These are phyloP conservation scores for Elongisporangium undulatum DNA, from an alignment of 352 stramenopile genomes.

Conservation along the genomic window DNA sequence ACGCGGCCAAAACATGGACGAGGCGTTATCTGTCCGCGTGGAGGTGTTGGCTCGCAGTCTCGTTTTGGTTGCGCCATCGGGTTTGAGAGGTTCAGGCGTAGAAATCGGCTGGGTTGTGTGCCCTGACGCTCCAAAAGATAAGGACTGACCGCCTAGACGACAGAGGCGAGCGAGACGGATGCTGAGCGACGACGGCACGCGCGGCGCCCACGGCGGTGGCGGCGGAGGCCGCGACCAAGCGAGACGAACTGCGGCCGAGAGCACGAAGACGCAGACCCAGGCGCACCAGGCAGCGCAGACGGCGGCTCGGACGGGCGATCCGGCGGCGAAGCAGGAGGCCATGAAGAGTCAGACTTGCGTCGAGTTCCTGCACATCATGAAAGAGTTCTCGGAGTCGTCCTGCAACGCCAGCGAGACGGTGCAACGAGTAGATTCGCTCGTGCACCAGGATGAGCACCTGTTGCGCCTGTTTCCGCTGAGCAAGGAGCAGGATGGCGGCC, in stretches of 20 bases:
- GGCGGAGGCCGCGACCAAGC: not conserved
- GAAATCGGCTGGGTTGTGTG: not conserved
- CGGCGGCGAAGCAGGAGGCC: constrained; percentile 4
- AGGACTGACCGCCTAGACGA: not conserved
- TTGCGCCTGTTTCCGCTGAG: constrained; percentile 41
- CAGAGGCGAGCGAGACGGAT: not conserved
- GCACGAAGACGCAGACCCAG: not conserved
- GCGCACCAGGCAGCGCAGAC: not conserved
- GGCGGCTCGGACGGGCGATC: not conserved
- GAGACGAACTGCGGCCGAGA: not conserved
- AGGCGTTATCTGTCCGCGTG: not conserved
- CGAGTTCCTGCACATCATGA: constrained; percentile 75
- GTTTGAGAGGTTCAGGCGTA: not conserved
- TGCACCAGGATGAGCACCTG: constrained; percentile 52
- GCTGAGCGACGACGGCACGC: not conserved
- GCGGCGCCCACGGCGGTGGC: not conserved
- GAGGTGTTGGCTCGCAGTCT: not conserved
- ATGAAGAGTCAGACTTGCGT: constrained; percentile 54
- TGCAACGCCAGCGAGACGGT: constrained; percentile 60
- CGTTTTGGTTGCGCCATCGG: not conserved
- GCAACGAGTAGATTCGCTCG: constrained; percentile 61
- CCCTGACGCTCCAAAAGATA: not conserved
- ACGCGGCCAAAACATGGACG: not conserved
- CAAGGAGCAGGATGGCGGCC: constrained; percentile 14
- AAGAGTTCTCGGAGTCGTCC: constrained; percentile 63